Evolutionary conservation across 345 rosid species (phyloP).

Genomic region (Iberis pinnata): DNA sequence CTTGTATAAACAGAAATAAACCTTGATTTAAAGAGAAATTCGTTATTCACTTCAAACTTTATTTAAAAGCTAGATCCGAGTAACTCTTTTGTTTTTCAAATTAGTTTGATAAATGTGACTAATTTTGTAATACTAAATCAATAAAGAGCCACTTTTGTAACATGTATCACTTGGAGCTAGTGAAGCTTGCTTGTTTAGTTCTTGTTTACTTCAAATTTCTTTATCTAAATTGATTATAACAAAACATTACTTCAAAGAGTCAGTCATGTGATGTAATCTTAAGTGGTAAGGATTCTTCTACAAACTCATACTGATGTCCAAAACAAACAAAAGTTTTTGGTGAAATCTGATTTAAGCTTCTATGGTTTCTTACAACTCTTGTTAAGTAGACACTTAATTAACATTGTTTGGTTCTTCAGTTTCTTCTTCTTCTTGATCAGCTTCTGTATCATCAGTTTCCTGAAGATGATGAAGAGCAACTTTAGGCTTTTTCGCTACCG

Average conservation of each 20-base stretch:
- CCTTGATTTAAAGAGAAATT: no score
- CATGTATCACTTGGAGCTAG: slow-evolving; percentile 18
- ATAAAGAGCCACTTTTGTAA: slow-evolving; percentile 16
- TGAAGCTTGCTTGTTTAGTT: slow-evolving; percentile 54
- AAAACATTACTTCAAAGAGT: neutral
- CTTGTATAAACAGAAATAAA: no score
- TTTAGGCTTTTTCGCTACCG: slow-evolving; percentile 50
- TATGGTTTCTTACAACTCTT: slow-evolving; percentile 8
- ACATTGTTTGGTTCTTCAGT: slow-evolving; percentile 19
- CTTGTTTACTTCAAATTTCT: slow-evolving; percentile 49
- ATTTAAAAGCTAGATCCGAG: no score
- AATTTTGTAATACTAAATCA: no score
- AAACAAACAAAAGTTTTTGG: slow-evolving; percentile 6
- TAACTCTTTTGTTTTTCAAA: no score
- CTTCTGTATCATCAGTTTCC: slow-evolving; percentile 55
- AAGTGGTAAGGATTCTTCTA: neutral
- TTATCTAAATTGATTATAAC: slow-evolving; percentile 39
- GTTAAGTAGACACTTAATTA: slow-evolving; percentile 15
- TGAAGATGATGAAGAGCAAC: slow-evolving; percentile 62
- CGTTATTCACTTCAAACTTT: no score
- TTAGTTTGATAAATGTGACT: no score
- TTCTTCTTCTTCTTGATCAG: slow-evolving; percentile 30
- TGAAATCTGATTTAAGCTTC: neutral
- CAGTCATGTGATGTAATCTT: no score
- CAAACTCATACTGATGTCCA: neutral